Base-by-base conservation (phyloP, 257 asterid species). In the Lantana camara region DNA sequence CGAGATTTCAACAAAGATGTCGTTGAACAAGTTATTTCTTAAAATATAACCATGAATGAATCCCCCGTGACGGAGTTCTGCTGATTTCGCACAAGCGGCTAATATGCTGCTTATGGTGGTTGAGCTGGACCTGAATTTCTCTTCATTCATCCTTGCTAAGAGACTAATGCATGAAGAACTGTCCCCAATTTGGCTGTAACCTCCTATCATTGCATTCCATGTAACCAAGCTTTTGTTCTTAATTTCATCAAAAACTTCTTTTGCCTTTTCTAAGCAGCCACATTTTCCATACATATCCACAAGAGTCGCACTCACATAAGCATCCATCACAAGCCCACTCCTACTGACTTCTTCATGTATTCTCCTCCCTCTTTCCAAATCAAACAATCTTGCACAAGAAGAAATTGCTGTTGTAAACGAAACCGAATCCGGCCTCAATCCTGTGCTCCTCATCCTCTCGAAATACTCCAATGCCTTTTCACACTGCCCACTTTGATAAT, bases 281-380 rank as follows among this genome's bases (percentile, higher is more conserved):
- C 89, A 85, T 81, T 81, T 90, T 35, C 96, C 97, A 61, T 85
- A 90, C 96, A 87, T 78, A 81, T 85, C 95, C 50, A 90, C 84
- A 60, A 90, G 96, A 47, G 96, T 82, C 54, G 92, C 64, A 66
- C 79, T 70, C 70, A 85, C 75, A 68, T 82, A 87, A 48, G 63
- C 74, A 71, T 90, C 97, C 72, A 71, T 66, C 4, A 27, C 71
- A 44, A 82, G 67, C 60, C 78, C 82, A 17, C 74, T 78, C 20
- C 72, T 70, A 27, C 63, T 57, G 55, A 86, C 73, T 16, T 86
- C 83, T 27, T 75, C 80, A 61, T 90, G 90, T 55, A 87, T 87
- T 46, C 35, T 67, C 63, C 30, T 64, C 52, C 97, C 97, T 69
- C 77, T 83, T 34, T 76, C 85, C 68, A 79, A 61, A 73, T 90